Evolutionary conservation across 208 protist genomes (phyloP).

Genomic region (Trypanosoma lewisi): DNA sequence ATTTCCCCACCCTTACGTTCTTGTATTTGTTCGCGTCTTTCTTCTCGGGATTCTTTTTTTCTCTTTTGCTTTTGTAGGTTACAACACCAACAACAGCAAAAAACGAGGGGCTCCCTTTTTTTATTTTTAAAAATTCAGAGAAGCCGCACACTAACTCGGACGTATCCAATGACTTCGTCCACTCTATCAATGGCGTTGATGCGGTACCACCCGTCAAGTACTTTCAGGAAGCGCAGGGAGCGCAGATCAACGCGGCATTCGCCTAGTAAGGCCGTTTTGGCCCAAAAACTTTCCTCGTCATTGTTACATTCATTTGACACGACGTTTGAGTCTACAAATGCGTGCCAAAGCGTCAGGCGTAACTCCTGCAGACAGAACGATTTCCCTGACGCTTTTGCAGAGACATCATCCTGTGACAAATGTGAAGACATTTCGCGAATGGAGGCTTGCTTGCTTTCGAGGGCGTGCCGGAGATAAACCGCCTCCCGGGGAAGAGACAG

Average conservation of each 20-base stretch:
- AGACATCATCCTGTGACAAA: not conserved
- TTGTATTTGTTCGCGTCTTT: not conserved
- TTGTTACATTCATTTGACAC: slow-evolving; percentile 1
- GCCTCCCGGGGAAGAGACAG: slow-evolving; percentile 53
- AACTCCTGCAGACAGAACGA: slow-evolving; percentile 44
- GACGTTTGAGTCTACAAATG: not conserved
- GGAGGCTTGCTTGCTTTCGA: not conserved
- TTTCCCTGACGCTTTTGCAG: slow-evolving; percentile 8
- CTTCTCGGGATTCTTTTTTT: slow-evolving; percentile 5
- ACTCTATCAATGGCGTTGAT: slow-evolving; percentile 33
- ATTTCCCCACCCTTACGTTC: not conserved
- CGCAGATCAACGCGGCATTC: slow-evolving; percentile 74
- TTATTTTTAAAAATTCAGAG: slow-evolving; percentile 11
- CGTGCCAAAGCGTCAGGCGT: slow-evolving; percentile 63
- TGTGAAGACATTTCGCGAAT: not conserved
- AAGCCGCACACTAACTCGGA: slow-evolving; percentile 58
- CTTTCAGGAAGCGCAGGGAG: slow-evolving; percentile 61
- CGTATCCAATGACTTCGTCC: slow-evolving; percentile 54
- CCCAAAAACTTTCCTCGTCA: slow-evolving; percentile 68
- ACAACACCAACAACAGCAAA: slow-evolving; percentile 9
- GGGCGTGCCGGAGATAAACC: slow-evolving; percentile 28
- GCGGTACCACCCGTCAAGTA: slow-evolving; percentile 76
- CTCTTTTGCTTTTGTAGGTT: slow-evolving; percentile 1
- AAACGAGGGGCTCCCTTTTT: not conserved
- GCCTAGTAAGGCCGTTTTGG: slow-evolving; percentile 53